Evolutionary conservation across 225 moss, liverwort and hornwort species (phyloP), one percentile per base, ranked within the genome.

Genomic region (Lunularia cruciata): DNA sequence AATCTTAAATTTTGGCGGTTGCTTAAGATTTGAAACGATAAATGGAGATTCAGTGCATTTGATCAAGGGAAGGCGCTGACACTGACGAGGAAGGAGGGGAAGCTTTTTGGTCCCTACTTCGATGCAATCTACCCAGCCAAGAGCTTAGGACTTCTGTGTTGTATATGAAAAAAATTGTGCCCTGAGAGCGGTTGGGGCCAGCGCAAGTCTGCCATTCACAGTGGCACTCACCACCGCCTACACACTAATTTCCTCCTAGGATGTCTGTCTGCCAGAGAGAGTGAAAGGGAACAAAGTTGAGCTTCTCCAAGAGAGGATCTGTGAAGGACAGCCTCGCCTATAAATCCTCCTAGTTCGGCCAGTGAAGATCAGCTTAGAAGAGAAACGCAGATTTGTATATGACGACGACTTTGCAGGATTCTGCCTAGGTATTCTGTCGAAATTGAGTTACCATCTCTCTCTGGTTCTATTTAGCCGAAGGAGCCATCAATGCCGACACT

Each of bases 301-400:
- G n/a, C n/a, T 18, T 18, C 47, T 6, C 15, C 47, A 18, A n/a
- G 22, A 14, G 20, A 34, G 57, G 27, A 34, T 12, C 20, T 58
- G 58, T 58, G 36, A 58, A 58, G 58, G 34, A 58, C 33, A 3
- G 3, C 55, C 32, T 27, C 8, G 55, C 28, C 55, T 30, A 31
- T 8, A n/a, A n/a, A n/a, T 1, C 28, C 54, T 27, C 28, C 54
- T 56, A 10, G n/a, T 16, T 31, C 12, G 55, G 55, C 4, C 55
- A 30, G 55, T 58, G 33, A 36, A 34, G 36, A 34, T 6, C 34
- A 58, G 35, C n/a, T 58, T 4, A 34, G 58, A 32, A 18, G 58
- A 58, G 58, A 58, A 34, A n/a, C n/a, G n/a, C n/a, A 35, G 34
- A 36, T 58, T n/a, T 58, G 58, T 58, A 35, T 6, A 58, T 35